A percentile compares a stretch with the other conserved stretches of the same genome.
phyloP scores from a whole-genome alignment of 179 eudicot species.

The Vitellaria paradoxa region DNA sequence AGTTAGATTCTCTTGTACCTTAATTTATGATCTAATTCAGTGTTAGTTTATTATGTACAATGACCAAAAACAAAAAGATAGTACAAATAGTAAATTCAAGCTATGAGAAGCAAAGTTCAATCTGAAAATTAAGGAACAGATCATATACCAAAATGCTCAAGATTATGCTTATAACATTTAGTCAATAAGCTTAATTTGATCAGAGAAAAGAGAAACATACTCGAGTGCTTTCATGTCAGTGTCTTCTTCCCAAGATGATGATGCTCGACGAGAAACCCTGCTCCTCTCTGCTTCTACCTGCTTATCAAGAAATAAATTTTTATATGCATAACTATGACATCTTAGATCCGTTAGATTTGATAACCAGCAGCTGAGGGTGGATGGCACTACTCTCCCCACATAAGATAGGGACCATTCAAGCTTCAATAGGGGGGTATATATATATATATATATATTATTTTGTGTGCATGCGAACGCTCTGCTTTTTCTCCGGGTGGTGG shows the following conservation, averaged over 20 bases:
- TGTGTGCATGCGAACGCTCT: neutral
- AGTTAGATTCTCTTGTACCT: neutral
- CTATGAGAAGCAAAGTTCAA: conserved; percentile 2
- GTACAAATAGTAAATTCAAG: neutral
- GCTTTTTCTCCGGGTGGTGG: too few species aligned
- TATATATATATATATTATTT: too few species aligned
- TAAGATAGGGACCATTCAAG: neutral
- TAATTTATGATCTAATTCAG: neutral
- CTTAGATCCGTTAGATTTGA: conserved; percentile 1
- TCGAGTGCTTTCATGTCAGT: conserved; percentile 90
- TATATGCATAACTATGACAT: neutral
- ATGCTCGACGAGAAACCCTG: conserved; percentile 77
- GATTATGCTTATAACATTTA: neutral
- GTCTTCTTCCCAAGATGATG: conserved; percentile 92
- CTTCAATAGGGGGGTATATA: neutral
- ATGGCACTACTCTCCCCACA: neutral
- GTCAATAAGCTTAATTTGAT: neutral
- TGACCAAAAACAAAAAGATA: neutral
- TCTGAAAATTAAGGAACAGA: neutral
- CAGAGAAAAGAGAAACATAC: conserved; percentile 40
- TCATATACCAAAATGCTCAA: neutral
- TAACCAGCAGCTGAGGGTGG: neutral
- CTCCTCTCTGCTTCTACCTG: conserved; percentile 95
- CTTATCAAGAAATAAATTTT: conserved; percentile 14
- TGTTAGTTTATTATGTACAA: neutral